Evolutionary conservation across 2,329 filamentous ascomycete genomes (phyloP), one percentile per base, ranked within the genome.

Genomic region (Calonectria leucothoes): DNA sequence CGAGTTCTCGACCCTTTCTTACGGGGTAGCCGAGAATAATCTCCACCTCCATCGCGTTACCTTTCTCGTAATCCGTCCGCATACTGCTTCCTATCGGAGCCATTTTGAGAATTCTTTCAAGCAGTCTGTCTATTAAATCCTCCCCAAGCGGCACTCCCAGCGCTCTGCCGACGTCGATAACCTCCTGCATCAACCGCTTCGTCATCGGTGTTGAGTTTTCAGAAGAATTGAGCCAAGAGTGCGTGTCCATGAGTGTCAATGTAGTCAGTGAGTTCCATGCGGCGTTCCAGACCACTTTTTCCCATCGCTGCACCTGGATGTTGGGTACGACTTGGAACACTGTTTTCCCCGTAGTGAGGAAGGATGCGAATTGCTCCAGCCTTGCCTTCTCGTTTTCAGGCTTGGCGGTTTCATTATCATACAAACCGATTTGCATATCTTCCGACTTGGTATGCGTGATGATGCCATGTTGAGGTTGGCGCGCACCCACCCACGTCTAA

Each of bases 1-100:
- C 90, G 42, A 89, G 84, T 77, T 88, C 87, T 71, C 86, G 85
- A 0, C 89, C 91, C 70, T 91, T 88, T 68, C 85, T 83, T 7
- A 92, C 87, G 3, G 91, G 89, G 78, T 92, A 91, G 0, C 91
- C 91, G 15, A 93, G 79, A 66, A 93, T 92, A 6, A 91, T 89
- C 66, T 93, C 91, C 66, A 93, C 83, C 79, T 93, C 91, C 89
- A 93, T 89, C 11, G 85, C 86, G 75, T 87, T 87, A 0, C 89
- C 89, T 23, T 86, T 85, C 76, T 90, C 88, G 82, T 87, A 91
- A 80, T 93, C 91, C 20, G 88, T 83, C 55, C 89, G 86, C 91
- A 93, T 93, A 74, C 87, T 89, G 64, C 85, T 86, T 17, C 83
- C 79, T 35, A 86, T 85, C 0, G 86, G 82, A 59, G 85, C 86